phyloP scores from a whole-genome alignment of 768 basidiomycete species.

The Auricularia sp. region DNA sequence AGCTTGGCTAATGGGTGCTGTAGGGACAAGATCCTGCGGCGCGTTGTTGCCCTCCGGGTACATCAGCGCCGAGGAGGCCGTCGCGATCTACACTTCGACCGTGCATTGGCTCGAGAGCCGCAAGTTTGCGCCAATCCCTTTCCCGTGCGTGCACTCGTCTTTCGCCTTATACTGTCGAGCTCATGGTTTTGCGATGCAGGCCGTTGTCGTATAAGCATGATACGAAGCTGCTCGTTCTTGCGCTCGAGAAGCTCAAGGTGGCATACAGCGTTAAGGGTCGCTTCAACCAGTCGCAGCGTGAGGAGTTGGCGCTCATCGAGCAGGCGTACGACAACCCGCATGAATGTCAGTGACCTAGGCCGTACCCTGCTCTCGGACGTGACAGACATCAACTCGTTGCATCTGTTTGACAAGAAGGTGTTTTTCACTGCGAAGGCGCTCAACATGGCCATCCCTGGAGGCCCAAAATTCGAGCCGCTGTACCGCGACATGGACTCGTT shows the following conservation, averaged over 20 bases:
- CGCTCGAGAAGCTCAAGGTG: conserved; percentile 96
- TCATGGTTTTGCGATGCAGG: conserved; percentile 24
- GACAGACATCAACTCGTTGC: conserved; percentile 80
- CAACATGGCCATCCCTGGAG: conserved; percentile 95
- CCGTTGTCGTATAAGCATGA: conserved; percentile 98
- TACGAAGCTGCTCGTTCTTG: conserved; percentile 92
- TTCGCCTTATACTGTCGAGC: background rate
- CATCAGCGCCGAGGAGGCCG: conserved; percentile 95
- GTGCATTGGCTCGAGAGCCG: conserved; percentile 98
- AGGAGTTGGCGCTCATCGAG: conserved; percentile 95
- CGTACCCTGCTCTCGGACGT: conserved; percentile 89
- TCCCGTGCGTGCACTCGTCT: conserved; percentile 54
- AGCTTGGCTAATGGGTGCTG: background rate
- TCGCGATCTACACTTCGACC: conserved; percentile 96
- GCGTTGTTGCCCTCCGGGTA: conserved; percentile 63
- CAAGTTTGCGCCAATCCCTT: conserved; percentile 96
- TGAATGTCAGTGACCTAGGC: conserved; percentile 72
- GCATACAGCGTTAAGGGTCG: conserved; percentile 97
- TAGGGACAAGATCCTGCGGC: conserved; percentile 42
- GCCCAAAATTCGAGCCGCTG: conserved; percentile 96
- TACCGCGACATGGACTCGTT: conserved; percentile 95
- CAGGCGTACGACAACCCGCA: conserved; percentile 99
- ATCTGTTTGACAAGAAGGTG: conserved; percentile 93
- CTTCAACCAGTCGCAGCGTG: conserved; percentile 94
- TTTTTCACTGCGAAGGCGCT: conserved; percentile 98